Conservation (phyloP, 345 rosid species). For the Syzygium aromaticum region DNA sequence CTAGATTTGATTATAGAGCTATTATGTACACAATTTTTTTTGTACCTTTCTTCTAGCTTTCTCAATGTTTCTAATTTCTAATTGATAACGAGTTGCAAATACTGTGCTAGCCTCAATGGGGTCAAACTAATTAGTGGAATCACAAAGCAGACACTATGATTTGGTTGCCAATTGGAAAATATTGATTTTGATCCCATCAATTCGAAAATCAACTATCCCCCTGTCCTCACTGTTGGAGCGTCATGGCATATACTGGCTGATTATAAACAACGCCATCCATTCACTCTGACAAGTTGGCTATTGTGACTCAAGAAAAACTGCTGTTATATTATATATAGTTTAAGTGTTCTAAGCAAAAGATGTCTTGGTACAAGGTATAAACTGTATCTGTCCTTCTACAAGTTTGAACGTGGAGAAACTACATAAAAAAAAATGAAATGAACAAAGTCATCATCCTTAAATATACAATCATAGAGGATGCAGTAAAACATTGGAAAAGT, state of each 20-base stretch:
- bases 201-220: neutral
- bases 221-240: neutral
- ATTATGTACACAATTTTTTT: neutral
- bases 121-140: neutral
- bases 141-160: neutral
- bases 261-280: neutral
- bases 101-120: neutral
- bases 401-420: neutral
- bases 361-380: neutral
- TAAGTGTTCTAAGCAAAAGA: neutral
- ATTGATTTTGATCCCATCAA: neutral
- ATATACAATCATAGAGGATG: slow-evolving; percentile 6
- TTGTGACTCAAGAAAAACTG: neutral
- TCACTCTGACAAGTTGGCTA: neutral
- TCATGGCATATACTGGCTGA: neutral
- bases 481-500: slow-evolving; percentile 4
- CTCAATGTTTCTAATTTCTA: neutral
- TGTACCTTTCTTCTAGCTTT: neutral
- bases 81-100: neutral
- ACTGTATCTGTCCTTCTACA: neutral
- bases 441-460: neutral
- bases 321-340: neutral
- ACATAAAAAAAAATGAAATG: neutral
- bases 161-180: neutral
- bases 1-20: neutral